Conservation (phyloP, 768 basidiomycete species). For the Naganishia onofrii region DNA sequence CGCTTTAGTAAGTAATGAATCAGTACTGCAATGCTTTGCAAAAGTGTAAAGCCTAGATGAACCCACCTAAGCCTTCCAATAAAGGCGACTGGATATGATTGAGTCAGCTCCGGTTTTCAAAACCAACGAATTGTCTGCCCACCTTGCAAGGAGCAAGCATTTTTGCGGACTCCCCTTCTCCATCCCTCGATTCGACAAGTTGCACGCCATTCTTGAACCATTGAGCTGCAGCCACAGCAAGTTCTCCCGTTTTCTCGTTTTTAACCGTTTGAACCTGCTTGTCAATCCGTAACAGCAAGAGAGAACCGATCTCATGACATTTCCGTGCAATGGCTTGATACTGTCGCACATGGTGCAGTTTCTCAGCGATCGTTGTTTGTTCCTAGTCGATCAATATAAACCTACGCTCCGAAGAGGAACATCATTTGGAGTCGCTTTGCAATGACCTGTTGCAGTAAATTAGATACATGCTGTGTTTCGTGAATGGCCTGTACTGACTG, state of each 20-base stretch:
- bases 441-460: not conserved
- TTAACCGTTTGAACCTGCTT: not conserved
- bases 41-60: not conserved
- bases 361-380: not conserved
- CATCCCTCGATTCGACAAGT: not conserved
- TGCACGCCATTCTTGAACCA: conserved; percentile 17
- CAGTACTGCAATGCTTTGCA: not conserved
- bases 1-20: not conserved
- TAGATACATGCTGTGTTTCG: not conserved
- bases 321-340: not conserved
- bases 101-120: not conserved
- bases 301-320: conserved; percentile 7
- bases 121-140: not conserved
- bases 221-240: conserved; percentile 6
- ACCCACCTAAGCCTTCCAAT: conserved; percentile 19
- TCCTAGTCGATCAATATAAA: not conserved
- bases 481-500: not conserved
- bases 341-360: not conserved
- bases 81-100: not conserved
- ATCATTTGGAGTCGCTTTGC: not conserved
- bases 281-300: not conserved
- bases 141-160: conserved; percentile 11
- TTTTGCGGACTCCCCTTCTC: not conserved
- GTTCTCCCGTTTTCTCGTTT: not conserved
- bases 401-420: conserved; percentile 2